phyloP scores from a whole-genome alignment of 139 green algal species.

The Coccomyxa sp. region DNA sequence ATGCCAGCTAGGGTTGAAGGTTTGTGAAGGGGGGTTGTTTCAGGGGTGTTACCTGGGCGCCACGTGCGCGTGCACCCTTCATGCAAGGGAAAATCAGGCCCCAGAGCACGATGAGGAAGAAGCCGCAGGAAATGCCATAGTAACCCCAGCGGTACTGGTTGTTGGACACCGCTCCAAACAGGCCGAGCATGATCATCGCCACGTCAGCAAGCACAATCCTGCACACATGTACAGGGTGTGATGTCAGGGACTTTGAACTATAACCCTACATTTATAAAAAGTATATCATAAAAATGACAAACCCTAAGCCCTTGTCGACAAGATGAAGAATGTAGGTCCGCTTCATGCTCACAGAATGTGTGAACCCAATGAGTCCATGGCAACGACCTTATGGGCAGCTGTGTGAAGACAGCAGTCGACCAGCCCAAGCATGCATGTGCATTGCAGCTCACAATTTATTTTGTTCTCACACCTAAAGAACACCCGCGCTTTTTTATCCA shows the following conservation, averaged over 20 bases:
- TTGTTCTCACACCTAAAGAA: too few species aligned
- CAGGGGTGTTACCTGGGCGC: neutral
- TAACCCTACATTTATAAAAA: neutral
- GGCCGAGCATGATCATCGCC: slow-evolving; percentile 24
- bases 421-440: too few species aligned
- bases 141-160: slow-evolving; percentile 19
- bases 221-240: neutral
- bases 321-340: too few species aligned
- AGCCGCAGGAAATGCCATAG: slow-evolving; percentile 6
- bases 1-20: neutral
- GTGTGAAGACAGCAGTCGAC: too few species aligned
- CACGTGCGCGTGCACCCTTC: neutral
- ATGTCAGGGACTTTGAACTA: neutral
- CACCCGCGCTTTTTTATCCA: too few species aligned
- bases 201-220: slow-evolving; percentile 22
- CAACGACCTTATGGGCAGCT: too few species aligned
- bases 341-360: neutral
- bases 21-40: neutral
- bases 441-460: too few species aligned
- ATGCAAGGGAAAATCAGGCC: slow-evolving; percentile 5
- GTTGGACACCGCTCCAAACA: slow-evolving; percentile 13
- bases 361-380: neutral
- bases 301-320: neutral
- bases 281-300: neutral
- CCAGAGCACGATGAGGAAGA: slow-evolving; percentile 10